phyloP scores from a whole-genome alignment of 768 basidiomycete genomes.

The Pisolithus microcarpus region DNA sequence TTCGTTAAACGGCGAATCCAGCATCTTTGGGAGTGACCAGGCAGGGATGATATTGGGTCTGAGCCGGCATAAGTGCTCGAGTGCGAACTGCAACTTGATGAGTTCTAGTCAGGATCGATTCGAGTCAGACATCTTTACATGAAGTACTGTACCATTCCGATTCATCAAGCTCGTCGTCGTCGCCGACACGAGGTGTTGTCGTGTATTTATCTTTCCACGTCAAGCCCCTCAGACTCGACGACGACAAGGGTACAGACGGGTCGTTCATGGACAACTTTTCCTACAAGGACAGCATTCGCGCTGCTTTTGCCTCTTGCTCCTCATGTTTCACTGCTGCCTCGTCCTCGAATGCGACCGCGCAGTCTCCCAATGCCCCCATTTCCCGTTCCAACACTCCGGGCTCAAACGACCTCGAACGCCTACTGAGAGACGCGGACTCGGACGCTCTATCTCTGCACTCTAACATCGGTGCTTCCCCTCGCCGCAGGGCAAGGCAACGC shows the following conservation, averaged over 20 bases:
- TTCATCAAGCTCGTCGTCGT: too few species aligned
- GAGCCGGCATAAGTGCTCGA: conserved; percentile 11
- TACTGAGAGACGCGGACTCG: conserved; percentile 43
- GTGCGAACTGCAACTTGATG: too few species aligned
- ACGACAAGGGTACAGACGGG: neutral
- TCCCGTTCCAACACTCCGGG: conserved; percentile 23
- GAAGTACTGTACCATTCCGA: too few species aligned
- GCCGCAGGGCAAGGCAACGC: conserved; percentile 28
- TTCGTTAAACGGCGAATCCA: conserved; percentile 14
- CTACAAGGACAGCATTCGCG: conserved; percentile 55
- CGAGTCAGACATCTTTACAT: too few species aligned
- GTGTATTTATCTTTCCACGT: too few species aligned
- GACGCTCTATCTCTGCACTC: conserved; percentile 66
- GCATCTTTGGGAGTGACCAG: conserved; percentile 13
- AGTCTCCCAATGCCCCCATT: conserved; percentile 12
- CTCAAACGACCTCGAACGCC: conserved; percentile 40
- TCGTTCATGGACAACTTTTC: conserved; percentile 42
- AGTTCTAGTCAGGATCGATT: conserved; percentile 1
- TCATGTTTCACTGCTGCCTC: conserved; percentile 44
- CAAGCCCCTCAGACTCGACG: too few species aligned
- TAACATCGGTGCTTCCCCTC: conserved; percentile 37
- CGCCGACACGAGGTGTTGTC: too few species aligned
- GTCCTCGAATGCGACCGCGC: conserved; percentile 22
- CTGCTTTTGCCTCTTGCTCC: conserved; percentile 53
- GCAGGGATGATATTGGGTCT: conserved; percentile 4